Percentiles rank a stretch among this genome's conserved stretches.
Evolutionary conservation across 805 yeast genomes (phyloP).

Genomic region (Hemisphaericaspora nanyangensis): DNA sequence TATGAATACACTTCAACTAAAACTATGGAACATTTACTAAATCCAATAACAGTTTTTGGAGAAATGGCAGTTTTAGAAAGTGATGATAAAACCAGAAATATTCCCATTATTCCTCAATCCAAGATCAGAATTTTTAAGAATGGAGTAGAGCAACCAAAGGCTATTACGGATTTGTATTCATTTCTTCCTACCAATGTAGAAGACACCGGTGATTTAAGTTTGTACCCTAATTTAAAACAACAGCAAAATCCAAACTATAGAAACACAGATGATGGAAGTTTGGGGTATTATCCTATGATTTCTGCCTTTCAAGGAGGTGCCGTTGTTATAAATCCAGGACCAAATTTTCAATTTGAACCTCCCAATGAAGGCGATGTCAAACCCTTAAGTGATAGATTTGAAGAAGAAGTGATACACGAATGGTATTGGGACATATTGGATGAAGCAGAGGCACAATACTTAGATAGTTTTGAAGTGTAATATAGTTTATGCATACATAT

Average conservation of each 20-base stretch:
- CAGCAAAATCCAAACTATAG: conserved; percentile 35
- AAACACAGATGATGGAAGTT: conserved; percentile 70
- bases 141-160: conserved; percentile 63
- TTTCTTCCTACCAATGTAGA: conserved; percentile 79
- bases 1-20: conserved; percentile 72
- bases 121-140: conserved; percentile 69
- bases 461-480: conserved; percentile 40
- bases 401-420: conserved; percentile 74
- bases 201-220: conserved; percentile 24
- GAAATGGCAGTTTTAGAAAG: conserved; percentile 59
- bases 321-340: conserved; percentile 68
- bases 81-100: conserved; percentile 26
- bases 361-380: conserved; percentile 33
- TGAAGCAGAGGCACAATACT: conserved; percentile 64
- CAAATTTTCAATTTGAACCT: conserved; percentile 51
- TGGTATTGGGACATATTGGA: conserved; percentile 80
- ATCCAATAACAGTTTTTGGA: conserved; percentile 69
- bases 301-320: conserved; percentile 79
- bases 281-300: conserved; percentile 90
- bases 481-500: background rate
- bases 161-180: conserved; percentile 65
- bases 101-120: conserved; percentile 53
- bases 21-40: conserved; percentile 67
- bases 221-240: conserved; percentile 27
- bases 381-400: conserved; percentile 57